A percentile compares a stretch with the other conserved stretches of the same genome.
Evolutionary conservation across 1,139 yeast genomes (phyloP).

Genomic region (Zhuliangozyma parablackwelliae): DNA sequence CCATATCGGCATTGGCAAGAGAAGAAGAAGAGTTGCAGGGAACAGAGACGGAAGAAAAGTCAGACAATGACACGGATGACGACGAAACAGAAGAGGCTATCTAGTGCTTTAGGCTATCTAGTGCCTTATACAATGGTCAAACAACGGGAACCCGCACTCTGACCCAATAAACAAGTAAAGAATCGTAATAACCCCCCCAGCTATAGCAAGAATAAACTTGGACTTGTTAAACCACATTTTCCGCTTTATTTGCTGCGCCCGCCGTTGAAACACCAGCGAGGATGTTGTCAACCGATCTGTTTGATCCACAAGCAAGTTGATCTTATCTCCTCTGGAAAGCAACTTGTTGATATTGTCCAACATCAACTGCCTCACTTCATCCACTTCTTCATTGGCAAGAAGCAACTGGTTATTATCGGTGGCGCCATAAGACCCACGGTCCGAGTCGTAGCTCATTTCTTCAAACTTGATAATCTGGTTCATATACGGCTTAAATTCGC

Average conservation of each 20-base stretch:
- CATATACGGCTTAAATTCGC: constrained; percentile 51
- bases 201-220: constrained; percentile 34
- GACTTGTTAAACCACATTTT: constrained; percentile 64
- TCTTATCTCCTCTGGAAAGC: constrained; percentile 76
- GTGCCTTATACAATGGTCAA: constrained; percentile 20
- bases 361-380: constrained; percentile 57
- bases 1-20: constrained; percentile 18
- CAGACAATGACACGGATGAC: constrained; percentile 10
- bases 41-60: constrained; percentile 7
- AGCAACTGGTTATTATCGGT: constrained; percentile 27
- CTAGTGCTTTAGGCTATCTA: not conserved
- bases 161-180: constrained; percentile 43
- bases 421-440: constrained; percentile 32
- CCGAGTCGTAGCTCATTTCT: constrained; percentile 41
- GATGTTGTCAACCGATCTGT: constrained; percentile 70
- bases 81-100: constrained; percentile 8
- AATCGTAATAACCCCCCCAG: constrained; percentile 23
- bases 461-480: constrained; percentile 48
- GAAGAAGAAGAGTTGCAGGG: constrained; percentile 23
- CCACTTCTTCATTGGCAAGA: constrained; percentile 46
- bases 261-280: constrained; percentile 68
- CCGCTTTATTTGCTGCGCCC: constrained; percentile 61
- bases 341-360: constrained; percentile 66
- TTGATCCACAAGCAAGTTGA: constrained; percentile 71
- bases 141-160: constrained; percentile 50